Conservation (phyloP, 345 rosid genomes). For the Lumnitzera racemosa region DNA sequence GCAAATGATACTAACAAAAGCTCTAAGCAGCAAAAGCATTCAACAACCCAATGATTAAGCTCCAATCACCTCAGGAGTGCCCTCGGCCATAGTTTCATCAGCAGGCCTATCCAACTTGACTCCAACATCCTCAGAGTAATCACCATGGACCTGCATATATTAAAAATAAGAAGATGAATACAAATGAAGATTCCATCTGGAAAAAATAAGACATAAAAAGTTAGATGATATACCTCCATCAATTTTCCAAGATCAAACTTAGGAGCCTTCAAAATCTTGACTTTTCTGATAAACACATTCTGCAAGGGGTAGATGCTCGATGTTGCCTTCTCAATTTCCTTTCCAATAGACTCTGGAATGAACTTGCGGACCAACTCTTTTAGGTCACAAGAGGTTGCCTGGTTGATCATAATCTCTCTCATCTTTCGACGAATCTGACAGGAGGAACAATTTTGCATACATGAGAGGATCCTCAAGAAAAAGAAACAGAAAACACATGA, state of each 20-base stretch:
- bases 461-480: neutral
- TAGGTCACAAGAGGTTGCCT: slow-evolving; percentile 81
- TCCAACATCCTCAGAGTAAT: slow-evolving; percentile 76
- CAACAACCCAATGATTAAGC: slow-evolving; percentile 23
- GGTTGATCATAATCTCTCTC: slow-evolving; percentile 81
- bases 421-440: slow-evolving; percentile 78
- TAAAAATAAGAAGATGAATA: neutral
- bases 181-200: neutral
- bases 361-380: slow-evolving; percentile 77
- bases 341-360: slow-evolving; percentile 81
- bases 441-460: neutral
- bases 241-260: slow-evolving; percentile 95
- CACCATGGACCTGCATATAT: slow-evolving; percentile 67
- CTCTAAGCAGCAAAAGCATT: too few relatives aligned
- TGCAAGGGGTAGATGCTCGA: slow-evolving; percentile 74
- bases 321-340: slow-evolving; percentile 88
- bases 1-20: neutral
- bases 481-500: neutral
- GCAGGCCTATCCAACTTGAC: slow-evolving; percentile 75
- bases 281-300: slow-evolving; percentile 84
- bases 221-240: slow-evolving; percentile 53
- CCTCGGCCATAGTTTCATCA: slow-evolving; percentile 64
- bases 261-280: slow-evolving; percentile 90
- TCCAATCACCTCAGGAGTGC: slow-evolving; percentile 47
- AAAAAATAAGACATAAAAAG: too few relatives aligned